These are phyloP conservation scores for Annulohypoxylon truncatum DNA, from an alignment of 2,329 filamentous ascomycete species.

Conservation along the genomic window DNA sequence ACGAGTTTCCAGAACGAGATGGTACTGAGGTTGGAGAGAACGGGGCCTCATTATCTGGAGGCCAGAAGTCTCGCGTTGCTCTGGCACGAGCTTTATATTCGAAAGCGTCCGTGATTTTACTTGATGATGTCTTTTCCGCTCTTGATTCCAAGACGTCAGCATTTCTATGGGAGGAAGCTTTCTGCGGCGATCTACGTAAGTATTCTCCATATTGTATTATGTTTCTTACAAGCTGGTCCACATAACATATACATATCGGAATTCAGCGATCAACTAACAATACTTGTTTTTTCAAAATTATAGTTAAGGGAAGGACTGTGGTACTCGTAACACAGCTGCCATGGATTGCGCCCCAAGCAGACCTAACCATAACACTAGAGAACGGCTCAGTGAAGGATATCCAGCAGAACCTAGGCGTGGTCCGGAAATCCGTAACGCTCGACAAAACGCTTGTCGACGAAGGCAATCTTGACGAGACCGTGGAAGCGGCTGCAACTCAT, in stretches of 20 bases:
- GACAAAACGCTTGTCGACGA: constrained; percentile 54
- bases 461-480: constrained; percentile 50
- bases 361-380: constrained; percentile 60
- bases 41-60: constrained; percentile 66
- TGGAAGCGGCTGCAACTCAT: constrained; percentile 40
- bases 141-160: constrained; percentile 69
- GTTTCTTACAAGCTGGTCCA: neutral
- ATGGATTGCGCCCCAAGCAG: constrained; percentile 64
- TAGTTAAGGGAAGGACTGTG: constrained; percentile 62
- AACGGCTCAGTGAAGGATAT: constrained; percentile 56
- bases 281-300: neutral
- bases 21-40: constrained; percentile 65
- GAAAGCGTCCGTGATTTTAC: constrained; percentile 63
- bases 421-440: constrained; percentile 59
- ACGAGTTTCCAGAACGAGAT: constrained; percentile 63
- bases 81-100: constrained; percentile 69
- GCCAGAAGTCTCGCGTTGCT: constrained; percentile 67
- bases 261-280: neutral
- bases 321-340: constrained; percentile 68
- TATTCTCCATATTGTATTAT: constrained; percentile 1
- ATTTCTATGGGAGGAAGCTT: constrained; percentile 67
- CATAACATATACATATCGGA: neutral
- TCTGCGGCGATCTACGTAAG: constrained; percentile 62
- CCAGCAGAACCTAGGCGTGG: constrained; percentile 60
- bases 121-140: constrained; percentile 71